phyloP scores from a whole-genome alignment of 2,329 filamentous ascomycete genomes.

The Trichoderma hamatum region DNA sequence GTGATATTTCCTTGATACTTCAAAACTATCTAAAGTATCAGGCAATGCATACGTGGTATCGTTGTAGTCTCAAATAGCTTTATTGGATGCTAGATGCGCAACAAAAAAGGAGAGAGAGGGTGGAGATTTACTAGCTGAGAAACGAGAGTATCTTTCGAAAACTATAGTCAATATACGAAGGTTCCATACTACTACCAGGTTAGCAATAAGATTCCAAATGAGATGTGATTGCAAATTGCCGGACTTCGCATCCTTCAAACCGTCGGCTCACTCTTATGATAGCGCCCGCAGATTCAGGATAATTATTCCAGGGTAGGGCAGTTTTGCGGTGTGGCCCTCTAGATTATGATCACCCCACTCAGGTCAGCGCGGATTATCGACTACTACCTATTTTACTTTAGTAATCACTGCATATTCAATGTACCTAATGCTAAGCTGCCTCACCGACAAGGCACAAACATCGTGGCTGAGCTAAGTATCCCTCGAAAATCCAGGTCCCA shows the following conservation, averaged over 20 bases:
- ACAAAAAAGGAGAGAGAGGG: background rate
- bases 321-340: background rate
- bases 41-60: background rate
- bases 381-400: background rate
- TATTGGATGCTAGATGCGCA: background rate
- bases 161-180: background rate
- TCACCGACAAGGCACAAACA: constrained; percentile 24
- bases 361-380: background rate
- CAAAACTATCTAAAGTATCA: background rate
- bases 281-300: background rate
- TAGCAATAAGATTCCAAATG: background rate
- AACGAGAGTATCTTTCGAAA: background rate
- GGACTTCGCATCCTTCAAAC: background rate
- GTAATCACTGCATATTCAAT: too few species aligned
- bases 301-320: constrained; percentile 2
- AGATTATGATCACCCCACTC: constrained; percentile 4
- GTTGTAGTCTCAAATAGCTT: too few species aligned
- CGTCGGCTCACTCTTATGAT: background rate
- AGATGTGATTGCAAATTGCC: background rate
- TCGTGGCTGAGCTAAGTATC: constrained; percentile 15
- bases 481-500: constrained; percentile 23
- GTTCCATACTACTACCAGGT: background rate
- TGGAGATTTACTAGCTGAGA: background rate
- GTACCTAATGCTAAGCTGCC: constrained; percentile 13
- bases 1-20: too few species aligned